Conservation (phyloP, 139 green algal species). For the Coelastrella sp. region DNA sequence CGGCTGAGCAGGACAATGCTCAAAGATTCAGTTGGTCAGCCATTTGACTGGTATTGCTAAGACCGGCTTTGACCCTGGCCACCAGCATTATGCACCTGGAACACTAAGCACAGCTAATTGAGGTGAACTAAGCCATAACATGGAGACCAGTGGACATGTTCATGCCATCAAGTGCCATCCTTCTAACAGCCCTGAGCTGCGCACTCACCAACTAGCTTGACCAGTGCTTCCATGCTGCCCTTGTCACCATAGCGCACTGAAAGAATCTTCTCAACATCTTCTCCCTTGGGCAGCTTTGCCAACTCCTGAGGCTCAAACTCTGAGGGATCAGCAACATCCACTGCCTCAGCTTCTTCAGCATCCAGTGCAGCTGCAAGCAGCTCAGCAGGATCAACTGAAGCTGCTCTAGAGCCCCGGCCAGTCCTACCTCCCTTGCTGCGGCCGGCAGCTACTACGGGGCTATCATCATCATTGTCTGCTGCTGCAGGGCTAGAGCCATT, state of each 20-base stretch:
- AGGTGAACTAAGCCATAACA: no score
- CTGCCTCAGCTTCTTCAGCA: not conserved
- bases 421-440: not conserved
- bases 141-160: no score
- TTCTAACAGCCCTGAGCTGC: not conserved
- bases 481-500: not conserved
- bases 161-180: no score
- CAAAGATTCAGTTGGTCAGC: no score
- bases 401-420: not conserved
- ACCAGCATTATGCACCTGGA: no score
- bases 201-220: slow-evolving; percentile 73
- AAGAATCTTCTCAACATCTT: slow-evolving; percentile 52
- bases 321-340: not conserved
- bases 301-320: slow-evolving; percentile 10
- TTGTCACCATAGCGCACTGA: slow-evolving; percentile 31
- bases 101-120: no score
- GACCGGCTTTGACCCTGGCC: no score
- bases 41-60: no score
- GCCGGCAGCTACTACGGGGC: no score
- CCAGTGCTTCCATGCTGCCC: slow-evolving; percentile 49
- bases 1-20: not conserved
- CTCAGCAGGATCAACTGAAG: not conserved
- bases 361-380: slow-evolving; percentile 15
- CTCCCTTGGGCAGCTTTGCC: slow-evolving; percentile 15
- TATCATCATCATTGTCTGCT: not conserved